Evolutionary conservation across 805 yeast species (phyloP).

Genomic region (Barnettozyma populi): DNA sequence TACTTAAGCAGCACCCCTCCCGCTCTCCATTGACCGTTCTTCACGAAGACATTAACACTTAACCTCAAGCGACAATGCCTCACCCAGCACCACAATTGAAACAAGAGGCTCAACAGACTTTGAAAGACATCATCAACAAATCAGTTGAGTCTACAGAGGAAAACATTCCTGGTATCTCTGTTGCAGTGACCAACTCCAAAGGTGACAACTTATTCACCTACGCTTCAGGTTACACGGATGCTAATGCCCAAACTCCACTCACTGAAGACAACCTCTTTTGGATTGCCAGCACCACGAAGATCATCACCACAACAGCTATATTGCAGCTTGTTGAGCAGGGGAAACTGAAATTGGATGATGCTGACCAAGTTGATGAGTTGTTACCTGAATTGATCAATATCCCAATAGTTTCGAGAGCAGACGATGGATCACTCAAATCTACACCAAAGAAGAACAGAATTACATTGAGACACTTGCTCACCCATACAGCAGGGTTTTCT

Average conservation of each 20-base stretch:
- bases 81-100: conserved; percentile 3
- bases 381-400: conserved; percentile 28
- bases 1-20: neutral
- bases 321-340: conserved; percentile 33
- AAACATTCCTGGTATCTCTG: conserved; percentile 13
- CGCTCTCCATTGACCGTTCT: neutral
- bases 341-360: conserved; percentile 25
- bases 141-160: neutral
- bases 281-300: conserved; percentile 31
- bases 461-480: conserved; percentile 31
- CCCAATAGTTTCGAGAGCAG: conserved; percentile 21
- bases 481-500: conserved; percentile 37
- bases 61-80: neutral
- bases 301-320: conserved; percentile 26
- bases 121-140: conserved; percentile 4
- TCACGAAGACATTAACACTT: neutral
- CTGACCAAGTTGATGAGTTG: conserved; percentile 26
- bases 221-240: conserved; percentile 19
- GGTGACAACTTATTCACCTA: conserved; percentile 20
- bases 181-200: conserved; percentile 14
- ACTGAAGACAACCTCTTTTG: conserved; percentile 26
- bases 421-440: conserved; percentile 22
- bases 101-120: neutral
- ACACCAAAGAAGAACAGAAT: conserved; percentile 25
- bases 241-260: conserved; percentile 9